Evolutionary conservation across 805 yeast species (phyloP).

Genomic region (Pichia cephalocereana): DNA sequence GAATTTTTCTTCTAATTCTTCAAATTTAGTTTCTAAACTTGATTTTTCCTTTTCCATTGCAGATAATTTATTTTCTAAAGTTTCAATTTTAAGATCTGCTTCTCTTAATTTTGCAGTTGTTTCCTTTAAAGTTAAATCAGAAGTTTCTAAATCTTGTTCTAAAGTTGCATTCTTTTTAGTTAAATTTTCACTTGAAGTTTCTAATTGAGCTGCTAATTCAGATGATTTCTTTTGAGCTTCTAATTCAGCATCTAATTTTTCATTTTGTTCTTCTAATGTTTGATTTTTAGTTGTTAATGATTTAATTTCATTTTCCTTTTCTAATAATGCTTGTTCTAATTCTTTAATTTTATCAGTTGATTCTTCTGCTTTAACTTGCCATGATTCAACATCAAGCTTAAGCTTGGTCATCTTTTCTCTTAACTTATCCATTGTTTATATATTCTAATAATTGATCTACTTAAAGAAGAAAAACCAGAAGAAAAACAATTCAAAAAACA

Average conservation of each 20-base stretch:
- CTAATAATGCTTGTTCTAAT: conserved; percentile 84
- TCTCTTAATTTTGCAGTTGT: conserved; percentile 91
- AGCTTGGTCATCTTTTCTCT: conserved; percentile 73
- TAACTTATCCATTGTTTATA: not conserved
- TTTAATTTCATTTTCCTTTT: conserved; percentile 92
- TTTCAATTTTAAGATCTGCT: conserved; percentile 93
- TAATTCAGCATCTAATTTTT: conserved; percentile 66
- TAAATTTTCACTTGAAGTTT: conserved; percentile 83
- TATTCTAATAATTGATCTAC: not conserved
- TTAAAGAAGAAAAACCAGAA: too few species aligned
- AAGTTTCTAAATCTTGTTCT: conserved; percentile 85
- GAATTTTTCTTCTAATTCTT: conserved; percentile 78
- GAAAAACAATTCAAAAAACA: not conserved
- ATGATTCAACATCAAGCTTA: conserved; percentile 90
- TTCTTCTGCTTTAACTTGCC: conserved; percentile 96
- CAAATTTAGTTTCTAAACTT: conserved; percentile 82
- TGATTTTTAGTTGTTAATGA: conserved; percentile 88
- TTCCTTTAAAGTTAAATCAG: conserved; percentile 85
- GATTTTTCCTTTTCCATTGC: conserved; percentile 90
- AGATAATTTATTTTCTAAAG: conserved; percentile 86
- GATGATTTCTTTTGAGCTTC: conserved; percentile 75
- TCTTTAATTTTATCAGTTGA: conserved; percentile 70
- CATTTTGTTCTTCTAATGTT: conserved; percentile 75
- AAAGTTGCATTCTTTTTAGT: conserved; percentile 81
- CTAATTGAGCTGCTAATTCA: conserved; percentile 82